Base-by-base conservation (phyloP, 2,329 filamentous ascomycete genomes). In the Penicillium olsonii region DNA sequence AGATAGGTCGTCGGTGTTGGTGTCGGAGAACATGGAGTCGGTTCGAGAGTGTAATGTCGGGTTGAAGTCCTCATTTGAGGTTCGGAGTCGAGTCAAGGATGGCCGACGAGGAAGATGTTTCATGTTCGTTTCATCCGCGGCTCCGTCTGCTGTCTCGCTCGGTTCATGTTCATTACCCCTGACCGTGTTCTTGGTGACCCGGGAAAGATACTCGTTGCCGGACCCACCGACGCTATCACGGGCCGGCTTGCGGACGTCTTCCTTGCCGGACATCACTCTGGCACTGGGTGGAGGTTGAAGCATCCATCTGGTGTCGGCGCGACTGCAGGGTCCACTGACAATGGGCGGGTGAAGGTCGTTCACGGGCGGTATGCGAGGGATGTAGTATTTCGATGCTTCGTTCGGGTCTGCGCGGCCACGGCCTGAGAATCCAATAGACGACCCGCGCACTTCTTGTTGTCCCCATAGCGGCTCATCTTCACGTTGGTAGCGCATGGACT, bases 401-500 rank as follows among this genome's bases (percentile, higher is more conserved):
- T 53, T 65, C n/a, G 60, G 68, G 52, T 63, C 62, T 34, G 68
- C 61, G 45, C 66, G 64, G 56, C 71, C 66, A 54, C 72, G 60
- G 48, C 73, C 66, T 19, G 69, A 72, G 39, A 78, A 62, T n/a
- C 74, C 70, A 42, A 84, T 80, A 24, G 82, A 73, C 60, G 84
- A 80, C 39, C 81, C 77, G 49, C 79, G 75, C 51, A 70, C 47
- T 46, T 80, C 72, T 61, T 85, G 83, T n/a, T 85, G 83, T 15
- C 90, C 90, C 88, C 90, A 95, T 5, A 95, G 78, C 56, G 88
- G 85, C 71, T 96, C 92, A 57, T 96, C 91, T 67, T 94, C 89
- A 45, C 91, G 80, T 68, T 96, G 89, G 68, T 95, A 92, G 53
- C 87, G 82, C 68, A 84, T 85, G 61, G 79, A 79, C 64, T 94